Conservation (phyloP, 345 rosid species). For the Citrus reticulata region DNA sequence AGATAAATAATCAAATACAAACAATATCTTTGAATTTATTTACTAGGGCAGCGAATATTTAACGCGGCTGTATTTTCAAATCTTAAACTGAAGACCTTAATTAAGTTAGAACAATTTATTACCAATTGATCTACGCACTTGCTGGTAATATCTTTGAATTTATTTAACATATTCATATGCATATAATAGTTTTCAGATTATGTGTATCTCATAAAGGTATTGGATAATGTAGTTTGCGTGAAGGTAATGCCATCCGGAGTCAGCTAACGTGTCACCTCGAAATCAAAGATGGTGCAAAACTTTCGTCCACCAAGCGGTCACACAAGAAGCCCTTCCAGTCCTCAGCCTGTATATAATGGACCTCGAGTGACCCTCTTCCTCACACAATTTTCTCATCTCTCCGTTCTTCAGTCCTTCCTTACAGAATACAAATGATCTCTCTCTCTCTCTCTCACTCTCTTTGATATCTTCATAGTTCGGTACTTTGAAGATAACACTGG, state of each 20-base stretch:
- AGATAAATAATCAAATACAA: too few species aligned
- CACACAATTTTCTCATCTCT: background rate
- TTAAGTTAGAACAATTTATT: too few species aligned
- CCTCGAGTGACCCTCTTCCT: background rate
- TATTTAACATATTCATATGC: too few species aligned
- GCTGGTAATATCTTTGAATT: too few species aligned
- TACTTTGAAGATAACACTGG: too few species aligned
- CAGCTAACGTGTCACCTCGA: background rate
- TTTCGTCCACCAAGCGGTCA: background rate
- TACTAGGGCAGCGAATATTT: too few species aligned
- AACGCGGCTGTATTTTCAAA: fast-evolving
- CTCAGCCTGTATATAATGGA: background rate
- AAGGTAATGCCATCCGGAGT: background rate
- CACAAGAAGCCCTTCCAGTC: background rate
- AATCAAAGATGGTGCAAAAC: background rate
- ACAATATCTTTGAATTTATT: too few species aligned
- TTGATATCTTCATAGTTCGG: background rate
- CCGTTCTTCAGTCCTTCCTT: background rate
- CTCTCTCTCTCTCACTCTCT: background rate
- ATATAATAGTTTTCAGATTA: too few species aligned
- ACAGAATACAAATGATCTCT: background rate
- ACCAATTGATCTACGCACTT: too few species aligned
- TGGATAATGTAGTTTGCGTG: background rate
- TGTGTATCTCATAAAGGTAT: too few species aligned
- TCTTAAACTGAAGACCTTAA: too few species aligned